A percentile compares a stretch with the other conserved stretches of the same genome.
phyloP scores from a whole-genome alignment of 805 yeast species.

The Candida glaebosa region DNA sequence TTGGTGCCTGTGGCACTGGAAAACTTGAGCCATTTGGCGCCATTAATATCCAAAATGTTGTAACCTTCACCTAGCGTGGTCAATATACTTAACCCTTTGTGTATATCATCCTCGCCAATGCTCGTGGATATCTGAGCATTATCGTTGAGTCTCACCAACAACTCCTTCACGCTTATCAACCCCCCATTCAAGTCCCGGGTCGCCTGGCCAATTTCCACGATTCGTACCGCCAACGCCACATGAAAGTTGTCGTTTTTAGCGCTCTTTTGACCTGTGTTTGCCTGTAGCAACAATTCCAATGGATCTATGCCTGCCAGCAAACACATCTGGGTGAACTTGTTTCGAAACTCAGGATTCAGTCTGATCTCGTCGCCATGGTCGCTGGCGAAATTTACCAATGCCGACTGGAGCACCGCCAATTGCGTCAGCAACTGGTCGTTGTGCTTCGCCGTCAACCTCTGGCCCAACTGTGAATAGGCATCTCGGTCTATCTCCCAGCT shows the following conservation, averaged over 20 bases:
- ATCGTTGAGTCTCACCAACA: constrained; percentile 25
- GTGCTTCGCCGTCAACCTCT: constrained; percentile 48
- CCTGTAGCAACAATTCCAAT: constrained; percentile 36
- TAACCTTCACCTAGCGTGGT: constrained; percentile 67
- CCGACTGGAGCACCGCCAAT: constrained; percentile 70
- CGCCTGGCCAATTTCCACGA: constrained; percentile 71
- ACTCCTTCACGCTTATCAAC: constrained; percentile 54
- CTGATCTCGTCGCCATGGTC: constrained; percentile 68
- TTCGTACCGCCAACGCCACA: constrained; percentile 67
- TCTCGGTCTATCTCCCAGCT: constrained; percentile 15
- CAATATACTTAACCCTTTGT: constrained; percentile 51
- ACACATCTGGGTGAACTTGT: constrained; percentile 74
- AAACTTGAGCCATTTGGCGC: constrained; percentile 48
- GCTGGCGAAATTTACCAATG: constrained; percentile 68
- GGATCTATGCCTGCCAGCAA: constrained; percentile 84
- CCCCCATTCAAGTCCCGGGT: constrained; percentile 82
- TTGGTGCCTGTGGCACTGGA: constrained; percentile 21
- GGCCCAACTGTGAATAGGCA: constrained; percentile 49
- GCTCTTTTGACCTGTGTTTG: constrained; percentile 27
- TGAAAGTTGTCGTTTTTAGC: constrained; percentile 47
- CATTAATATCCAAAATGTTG: constrained; percentile 56
- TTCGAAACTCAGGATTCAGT: constrained; percentile 59
- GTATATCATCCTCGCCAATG: constrained; percentile 49
- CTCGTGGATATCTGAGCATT: constrained; percentile 24
- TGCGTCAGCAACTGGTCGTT: constrained; percentile 65